Evolutionary conservation across 2,329 filamentous ascomycete species (phyloP).

Genomic region (Monilinia vaccinii-corymbosi): DNA sequence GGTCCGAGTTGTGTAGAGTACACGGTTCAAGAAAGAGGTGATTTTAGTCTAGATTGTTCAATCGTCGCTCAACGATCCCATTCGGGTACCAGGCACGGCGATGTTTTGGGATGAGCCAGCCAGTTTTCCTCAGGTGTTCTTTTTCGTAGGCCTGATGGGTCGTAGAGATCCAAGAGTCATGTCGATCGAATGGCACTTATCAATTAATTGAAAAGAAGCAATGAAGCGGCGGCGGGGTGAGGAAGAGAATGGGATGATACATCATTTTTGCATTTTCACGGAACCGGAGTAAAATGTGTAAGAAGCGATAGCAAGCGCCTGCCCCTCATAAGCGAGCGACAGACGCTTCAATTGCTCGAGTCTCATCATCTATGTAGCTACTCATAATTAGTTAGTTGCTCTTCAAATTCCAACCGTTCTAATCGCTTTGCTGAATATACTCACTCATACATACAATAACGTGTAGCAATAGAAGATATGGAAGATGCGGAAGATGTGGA

Average conservation of each 20-base stretch:
- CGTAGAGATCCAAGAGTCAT: constrained; percentile 5
- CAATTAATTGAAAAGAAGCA: neutral
- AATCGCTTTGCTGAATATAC: no score
- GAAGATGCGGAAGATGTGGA: no score
- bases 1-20: neutral
- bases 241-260: neutral
- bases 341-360: neutral
- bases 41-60: neutral
- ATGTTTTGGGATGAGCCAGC: neutral
- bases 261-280: constrained; percentile 7
- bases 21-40: neutral
- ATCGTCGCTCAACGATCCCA: neutral
- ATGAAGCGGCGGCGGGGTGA: neutral
- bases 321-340: neutral
- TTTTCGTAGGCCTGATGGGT: constrained; percentile 1
- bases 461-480: neutral
- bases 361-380: no score
- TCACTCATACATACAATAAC: neutral
- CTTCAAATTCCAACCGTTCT: no score
- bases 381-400: no score
- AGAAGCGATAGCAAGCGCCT: neutral
- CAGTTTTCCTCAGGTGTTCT: neutral
- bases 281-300: constrained; percentile 1
- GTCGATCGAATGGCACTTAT: neutral
- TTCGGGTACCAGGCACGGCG: neutral